Base-by-base conservation (phyloP, 495 filamentous ascomycete species). In the Aspergillus haitiensis region DNA sequence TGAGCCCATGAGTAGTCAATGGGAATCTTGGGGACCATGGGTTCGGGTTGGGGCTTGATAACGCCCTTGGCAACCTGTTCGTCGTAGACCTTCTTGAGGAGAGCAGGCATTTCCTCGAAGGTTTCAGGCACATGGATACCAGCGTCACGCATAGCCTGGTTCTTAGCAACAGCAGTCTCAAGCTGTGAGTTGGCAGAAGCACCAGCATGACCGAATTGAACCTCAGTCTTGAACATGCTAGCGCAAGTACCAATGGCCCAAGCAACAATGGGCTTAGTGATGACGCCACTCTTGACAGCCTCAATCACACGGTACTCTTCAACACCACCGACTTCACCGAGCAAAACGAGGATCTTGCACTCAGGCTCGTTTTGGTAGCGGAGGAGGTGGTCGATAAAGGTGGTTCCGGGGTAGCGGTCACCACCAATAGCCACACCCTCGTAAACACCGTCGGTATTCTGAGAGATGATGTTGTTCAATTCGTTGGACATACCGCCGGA, bases 401-500 rank as follows among this genome's bases (percentile, higher is more conserved):
- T 98, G 65, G 94, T 98, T 70, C 95, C 93, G 58, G 94, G 94
- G 75, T 98, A 98, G 72, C 94, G 84, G 75, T 98, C 94, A 86
- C 94, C 94, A 80, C 94, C 94, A 78, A 98, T 98, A 65, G 94
- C 94, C 68, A 98, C 88, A 85, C 94, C 94, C 84, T 98, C 94
- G 74, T 95, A 94, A 42, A 98, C 95, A 83, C 94, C 94, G 73
- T 98, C 92, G 63, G 94, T 96, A 70, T 79, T 93, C 71, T 96
- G 87, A 55, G 92, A 85, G 70, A 98, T 88, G 78, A 98, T 98
- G 86, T 98, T 98, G 87, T 98, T 98, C 72, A 98, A 78, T 84
- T 98, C 94, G 83, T 98, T 98, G 72, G 93, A 97, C 94, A 98
- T 98, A 84, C 94, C 94, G 70, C 94, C 94, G 48, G 94, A 98